phyloP scores from a whole-genome alignment of 441 rosid species.

The Erodium chrysanthum region DNA sequence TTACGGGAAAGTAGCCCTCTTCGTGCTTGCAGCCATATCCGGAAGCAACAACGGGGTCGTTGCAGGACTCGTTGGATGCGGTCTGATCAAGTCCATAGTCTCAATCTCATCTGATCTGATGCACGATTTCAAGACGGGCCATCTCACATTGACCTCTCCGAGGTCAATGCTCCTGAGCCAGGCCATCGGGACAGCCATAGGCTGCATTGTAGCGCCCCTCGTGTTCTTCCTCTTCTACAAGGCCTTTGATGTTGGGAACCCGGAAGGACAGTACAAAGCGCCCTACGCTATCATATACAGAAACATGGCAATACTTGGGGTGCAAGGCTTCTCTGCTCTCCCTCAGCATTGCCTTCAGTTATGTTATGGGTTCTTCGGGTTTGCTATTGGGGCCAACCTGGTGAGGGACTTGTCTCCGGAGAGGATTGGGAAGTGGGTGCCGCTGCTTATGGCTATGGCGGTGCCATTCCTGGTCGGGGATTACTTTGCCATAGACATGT shows the following conservation, averaged over 20 bases:
- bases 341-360: slow-evolving; percentile 76
- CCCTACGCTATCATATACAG: slow-evolving; percentile 76
- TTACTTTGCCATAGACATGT: slow-evolving; percentile 82
- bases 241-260: slow-evolving; percentile 80
- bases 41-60: slow-evolving; percentile 56
- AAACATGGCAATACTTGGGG: slow-evolving; percentile 88
- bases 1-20: slow-evolving; percentile 84
- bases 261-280: slow-evolving; percentile 77
- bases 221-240: slow-evolving; percentile 74
- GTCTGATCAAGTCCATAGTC: slow-evolving; percentile 70
- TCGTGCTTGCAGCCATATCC: slow-evolving; percentile 59
- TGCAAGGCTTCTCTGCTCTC: slow-evolving; percentile 82
- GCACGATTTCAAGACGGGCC: slow-evolving; percentile 91
- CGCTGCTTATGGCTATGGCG: slow-evolving; percentile 95
- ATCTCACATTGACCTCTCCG: slow-evolving; percentile 78
- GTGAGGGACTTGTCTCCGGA: slow-evolving; percentile 41
- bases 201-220: slow-evolving; percentile 83
- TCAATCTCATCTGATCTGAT: slow-evolving; percentile 80
- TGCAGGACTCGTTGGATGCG: slow-evolving; percentile 83
- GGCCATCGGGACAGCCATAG: slow-evolving; percentile 75
- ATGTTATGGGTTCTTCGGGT: slow-evolving; percentile 70
- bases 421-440: slow-evolving; percentile 49
- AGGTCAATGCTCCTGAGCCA: slow-evolving; percentile 79
- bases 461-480: slow-evolving; percentile 88
- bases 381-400: slow-evolving; percentile 50